These are phyloP conservation scores for Pestalotiopsis sp. DNA, from an alignment of 2,329 filamentous ascomycete species.

Conservation along the genomic window DNA sequence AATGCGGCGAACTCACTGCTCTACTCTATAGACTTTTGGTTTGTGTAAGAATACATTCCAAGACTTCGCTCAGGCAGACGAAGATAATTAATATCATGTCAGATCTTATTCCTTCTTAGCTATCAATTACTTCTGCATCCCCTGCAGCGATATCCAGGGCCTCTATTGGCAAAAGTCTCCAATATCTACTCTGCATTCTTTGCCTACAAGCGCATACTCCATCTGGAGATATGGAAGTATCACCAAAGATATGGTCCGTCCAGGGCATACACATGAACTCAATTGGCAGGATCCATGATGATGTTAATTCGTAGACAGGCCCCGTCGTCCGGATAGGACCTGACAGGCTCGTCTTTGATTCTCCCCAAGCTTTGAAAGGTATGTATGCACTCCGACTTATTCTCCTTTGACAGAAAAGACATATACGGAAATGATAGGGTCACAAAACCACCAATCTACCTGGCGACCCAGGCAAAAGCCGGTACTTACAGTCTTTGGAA, in stretches of 20 bases:
- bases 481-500: slow-evolving; percentile 17
- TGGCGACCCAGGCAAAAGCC: slow-evolving; percentile 16
- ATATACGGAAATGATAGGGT: slow-evolving; percentile 23
- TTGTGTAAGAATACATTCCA: not conserved
- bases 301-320: not conserved
- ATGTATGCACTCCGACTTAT: not conserved
- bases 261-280: not conserved
- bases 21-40: not conserved
- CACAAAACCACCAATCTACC: slow-evolving; percentile 21
- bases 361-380: slow-evolving; percentile 17
- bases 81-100: not conserved
- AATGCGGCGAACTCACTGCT: not conserved
- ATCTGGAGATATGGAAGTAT: not conserved
- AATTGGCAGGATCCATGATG: not conserved
- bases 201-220: not conserved
- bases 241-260: slow-evolving; percentile 11
- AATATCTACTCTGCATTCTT: slow-evolving; percentile 1
- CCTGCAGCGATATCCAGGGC: slow-evolving; percentile 6
- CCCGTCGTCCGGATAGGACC: slow-evolving; percentile 21
- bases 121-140: slow-evolving; percentile 1
- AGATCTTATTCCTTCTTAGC: not conserved
- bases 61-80: not conserved
- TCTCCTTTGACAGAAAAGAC: slow-evolving; percentile 12
- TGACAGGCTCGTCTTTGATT: slow-evolving; percentile 23
- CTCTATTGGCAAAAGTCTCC: not conserved